These are phyloP conservation scores for Ceratobasidium sp. DNA, from an alignment of 1,284 basidiomycete species.

Conservation along the genomic window DNA sequence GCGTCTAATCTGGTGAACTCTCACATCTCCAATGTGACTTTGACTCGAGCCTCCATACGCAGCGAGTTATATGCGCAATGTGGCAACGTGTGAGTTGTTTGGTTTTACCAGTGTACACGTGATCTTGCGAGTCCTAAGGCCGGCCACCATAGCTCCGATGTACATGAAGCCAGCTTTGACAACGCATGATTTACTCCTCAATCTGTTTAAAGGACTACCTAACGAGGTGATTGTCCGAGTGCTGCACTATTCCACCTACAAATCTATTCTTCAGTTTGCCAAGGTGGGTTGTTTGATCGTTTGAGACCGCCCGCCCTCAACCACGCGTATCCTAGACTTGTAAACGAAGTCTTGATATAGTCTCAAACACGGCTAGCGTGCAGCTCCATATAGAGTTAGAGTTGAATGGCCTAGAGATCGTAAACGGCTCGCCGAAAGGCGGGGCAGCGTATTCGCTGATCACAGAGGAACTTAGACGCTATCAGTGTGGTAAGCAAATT, in stretches of 20 bases:
- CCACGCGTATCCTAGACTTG: background rate
- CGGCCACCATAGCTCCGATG: background rate
- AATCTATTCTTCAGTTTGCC: background rate
- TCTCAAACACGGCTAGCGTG: background rate
- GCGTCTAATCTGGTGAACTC: too few species aligned
- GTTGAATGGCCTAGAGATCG: background rate
- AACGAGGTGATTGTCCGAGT: constrained; percentile 3
- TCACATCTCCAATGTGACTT: too few species aligned
- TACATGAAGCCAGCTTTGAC: background rate
- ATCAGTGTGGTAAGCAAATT: constrained; percentile 12
- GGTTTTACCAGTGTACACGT: too few species aligned
- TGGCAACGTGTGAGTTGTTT: too few species aligned
- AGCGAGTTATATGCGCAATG: too few species aligned
- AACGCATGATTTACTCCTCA: background rate
- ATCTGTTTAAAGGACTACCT: background rate
- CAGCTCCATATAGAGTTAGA: constrained; percentile 17
- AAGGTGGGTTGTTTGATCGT: background rate
- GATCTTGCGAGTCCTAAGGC: too few species aligned
- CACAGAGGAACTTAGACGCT: background rate
- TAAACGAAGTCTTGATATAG: background rate
- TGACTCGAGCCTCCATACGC: too few species aligned
- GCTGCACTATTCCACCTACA: background rate
- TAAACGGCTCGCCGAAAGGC: background rate
- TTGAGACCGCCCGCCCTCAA: background rate
- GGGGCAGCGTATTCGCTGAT: background rate